Base-by-base conservation (phyloP, 2,329 filamentous ascomycete species). In the Xylariaceae sp. region DNA sequence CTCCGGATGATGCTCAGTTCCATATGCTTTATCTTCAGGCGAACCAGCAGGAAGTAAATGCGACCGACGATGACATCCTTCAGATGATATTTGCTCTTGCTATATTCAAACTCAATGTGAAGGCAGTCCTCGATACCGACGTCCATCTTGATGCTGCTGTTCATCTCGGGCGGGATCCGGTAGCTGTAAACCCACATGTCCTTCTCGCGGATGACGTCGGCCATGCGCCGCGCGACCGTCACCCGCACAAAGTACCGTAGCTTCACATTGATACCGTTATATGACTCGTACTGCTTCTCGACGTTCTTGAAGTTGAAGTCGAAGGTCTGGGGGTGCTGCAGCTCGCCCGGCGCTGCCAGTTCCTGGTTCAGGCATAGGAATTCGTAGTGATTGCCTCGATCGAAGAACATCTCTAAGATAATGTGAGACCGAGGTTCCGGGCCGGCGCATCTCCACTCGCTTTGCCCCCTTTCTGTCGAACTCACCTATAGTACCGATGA, bases 291-390 rank as follows among this genome's bases (percentile, higher is more conserved):
- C 76, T 96, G 92, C 82, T 99, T 99, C 83, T 99, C 94, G 70
- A 99, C 92, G 76, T 97, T 99, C 77, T 97, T 97, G 85, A 99
- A 99, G 80, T 97, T 96, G 85, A 99, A 99, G 67, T 96, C 91
- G 76, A 96, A 97, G 53, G 92, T 97, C 79, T 99, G 94, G 49
- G 94, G 94, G 77, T 99, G 95, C 74, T 97, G 94, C 59, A 99
- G 88, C 80, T 99, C 94, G 75, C 94, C 94, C 1, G 94, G 94
- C 15, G 94, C 92, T 15, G 94, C 94, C 47, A 99, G 87, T 77
- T 99, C 94, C 77, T 97, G 95, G 69, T 94, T 93, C 34, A 97
- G 85, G 41, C 92, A 96, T 61, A 99, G 88, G 77, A 99, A 99
- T 78, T 99, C 94, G 81, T 99, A 96, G 79, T 97, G 94, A 75